Conservation (phyloP, 495 filamentous ascomycete genomes). For the Penicillium longicatenatum region DNA sequence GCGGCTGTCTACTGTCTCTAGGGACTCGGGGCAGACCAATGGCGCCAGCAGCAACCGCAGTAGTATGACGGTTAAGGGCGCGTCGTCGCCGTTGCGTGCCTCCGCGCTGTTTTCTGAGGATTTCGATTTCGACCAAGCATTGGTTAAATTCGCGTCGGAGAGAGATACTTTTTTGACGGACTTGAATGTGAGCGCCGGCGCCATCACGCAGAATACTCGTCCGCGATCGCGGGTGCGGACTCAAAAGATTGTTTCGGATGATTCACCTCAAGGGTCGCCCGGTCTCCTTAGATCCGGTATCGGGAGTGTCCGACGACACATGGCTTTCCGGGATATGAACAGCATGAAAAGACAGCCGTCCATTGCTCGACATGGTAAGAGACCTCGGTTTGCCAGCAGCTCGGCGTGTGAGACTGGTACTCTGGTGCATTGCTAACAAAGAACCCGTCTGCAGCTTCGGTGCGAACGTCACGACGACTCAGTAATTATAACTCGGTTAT, state of each 20-base stretch:
- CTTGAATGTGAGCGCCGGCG: slow-evolving; percentile 84
- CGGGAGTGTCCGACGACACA: slow-evolving; percentile 81
- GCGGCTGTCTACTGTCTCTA: slow-evolving; percentile 65
- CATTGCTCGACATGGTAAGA: slow-evolving; percentile 74
- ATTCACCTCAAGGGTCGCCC: slow-evolving; percentile 48
- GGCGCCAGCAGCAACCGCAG: slow-evolving; percentile 82
- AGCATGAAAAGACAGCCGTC: slow-evolving; percentile 89
- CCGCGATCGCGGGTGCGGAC: slow-evolving; percentile 75
- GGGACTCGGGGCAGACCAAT: slow-evolving; percentile 56
- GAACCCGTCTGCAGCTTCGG: slow-evolving; percentile 62
- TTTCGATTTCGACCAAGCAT: slow-evolving; percentile 89
- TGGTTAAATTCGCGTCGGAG: slow-evolving; percentile 92
- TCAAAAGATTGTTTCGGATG: slow-evolving; percentile 80
- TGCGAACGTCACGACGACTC: slow-evolving; percentile 83
- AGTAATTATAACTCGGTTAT: slow-evolving; percentile 99
- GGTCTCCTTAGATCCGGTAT: slow-evolving; percentile 54
- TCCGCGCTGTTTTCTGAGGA: slow-evolving; percentile 52
- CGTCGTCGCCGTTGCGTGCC: slow-evolving; percentile 42
- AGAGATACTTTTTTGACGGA: slow-evolving; percentile 93
- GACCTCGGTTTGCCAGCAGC: neutral
- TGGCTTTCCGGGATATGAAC: slow-evolving; percentile 91
- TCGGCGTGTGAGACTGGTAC: neutral
- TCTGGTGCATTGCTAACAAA: neutral
- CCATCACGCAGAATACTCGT: slow-evolving; percentile 67
- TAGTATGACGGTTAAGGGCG: slow-evolving; percentile 77